phyloP scores from a whole-genome alignment of 352 stramenopile genomes.

The Globisporangium spiculum region DNA sequence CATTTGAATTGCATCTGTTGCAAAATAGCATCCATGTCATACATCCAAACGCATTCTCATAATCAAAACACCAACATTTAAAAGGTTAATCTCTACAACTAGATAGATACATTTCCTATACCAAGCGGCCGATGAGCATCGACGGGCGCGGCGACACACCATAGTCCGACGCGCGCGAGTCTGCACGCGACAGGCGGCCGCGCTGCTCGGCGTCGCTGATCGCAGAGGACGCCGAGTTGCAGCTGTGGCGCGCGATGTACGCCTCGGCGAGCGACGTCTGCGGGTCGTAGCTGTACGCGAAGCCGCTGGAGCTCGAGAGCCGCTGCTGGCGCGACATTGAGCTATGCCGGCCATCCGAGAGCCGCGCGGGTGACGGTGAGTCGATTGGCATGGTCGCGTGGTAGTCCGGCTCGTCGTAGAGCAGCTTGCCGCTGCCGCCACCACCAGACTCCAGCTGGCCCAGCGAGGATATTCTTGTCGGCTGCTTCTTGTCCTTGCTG shows the following conservation, averaged over 20 bases:
- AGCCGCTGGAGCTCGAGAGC: conserved; percentile 64
- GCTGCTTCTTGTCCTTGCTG: conserved; percentile 5
- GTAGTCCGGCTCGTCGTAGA: background rate
- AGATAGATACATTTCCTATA: background rate
- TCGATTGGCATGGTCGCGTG: background rate
- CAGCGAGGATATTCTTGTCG: background rate
- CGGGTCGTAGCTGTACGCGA: conserved; percentile 82
- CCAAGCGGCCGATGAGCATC: background rate
- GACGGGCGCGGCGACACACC: background rate
- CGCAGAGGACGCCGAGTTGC: background rate
- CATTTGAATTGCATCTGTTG: background rate
- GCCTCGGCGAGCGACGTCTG: conserved; percentile 75
- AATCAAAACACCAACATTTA: background rate
- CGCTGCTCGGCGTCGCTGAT: conserved; percentile 1
- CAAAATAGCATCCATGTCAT: background rate
- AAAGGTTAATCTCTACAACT: background rate
- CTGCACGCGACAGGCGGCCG: background rate
- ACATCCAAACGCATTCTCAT: background rate
- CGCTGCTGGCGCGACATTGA: conserved; percentile 34
- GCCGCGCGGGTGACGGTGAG: conserved; percentile 3
- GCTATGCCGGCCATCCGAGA: background rate
- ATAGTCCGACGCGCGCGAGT: background rate
- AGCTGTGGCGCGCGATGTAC: conserved; percentile 41
- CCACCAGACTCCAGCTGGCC: background rate
- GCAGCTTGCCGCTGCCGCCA: background rate